phyloP scores from a whole-genome alignment of 306 rosid genomes.

The Betula pendula region DNA sequence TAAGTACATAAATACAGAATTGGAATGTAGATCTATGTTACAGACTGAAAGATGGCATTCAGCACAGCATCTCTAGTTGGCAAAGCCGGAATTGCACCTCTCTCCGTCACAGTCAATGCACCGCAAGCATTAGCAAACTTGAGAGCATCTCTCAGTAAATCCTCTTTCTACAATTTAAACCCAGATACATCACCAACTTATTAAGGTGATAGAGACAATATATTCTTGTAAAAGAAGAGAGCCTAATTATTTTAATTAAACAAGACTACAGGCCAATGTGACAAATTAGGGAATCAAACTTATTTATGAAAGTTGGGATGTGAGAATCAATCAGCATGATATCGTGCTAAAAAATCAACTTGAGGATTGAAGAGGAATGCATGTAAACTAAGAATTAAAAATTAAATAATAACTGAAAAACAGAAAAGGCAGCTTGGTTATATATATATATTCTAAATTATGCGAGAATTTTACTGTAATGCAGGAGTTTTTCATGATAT shows the following conservation, averaged over 20 bases:
- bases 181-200: conserved; percentile 2
- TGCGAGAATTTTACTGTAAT: too few species aligned
- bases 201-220: neutral
- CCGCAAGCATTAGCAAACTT: conserved; percentile 92
- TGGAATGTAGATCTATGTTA: conserved; percentile 30
- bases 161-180: conserved; percentile 66
- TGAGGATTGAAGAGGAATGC: too few species aligned
- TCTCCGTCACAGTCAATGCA: conserved; percentile 81
- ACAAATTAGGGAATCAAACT: too few species aligned
- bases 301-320: too few species aligned
- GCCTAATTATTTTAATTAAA: neutral
- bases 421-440: too few species aligned
- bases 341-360: too few species aligned
- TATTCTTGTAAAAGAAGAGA: neutral
- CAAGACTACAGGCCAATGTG: neutral
- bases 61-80: conserved; percentile 77
- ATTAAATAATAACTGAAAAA: too few species aligned
- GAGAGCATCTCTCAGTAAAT: conserved; percentile 76
- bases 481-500: too few species aligned
- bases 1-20: conserved; percentile 17
- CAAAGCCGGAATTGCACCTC: conserved; percentile 98
- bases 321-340: too few species aligned
- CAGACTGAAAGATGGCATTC: conserved; percentile 57
- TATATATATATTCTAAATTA: too few species aligned
- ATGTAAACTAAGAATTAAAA: too few species aligned